These are phyloP conservation scores for Entophlyctis luteolus DNA, from an alignment of 192 early-diverging fungal genomes.

Conservation along the genomic window DNA sequence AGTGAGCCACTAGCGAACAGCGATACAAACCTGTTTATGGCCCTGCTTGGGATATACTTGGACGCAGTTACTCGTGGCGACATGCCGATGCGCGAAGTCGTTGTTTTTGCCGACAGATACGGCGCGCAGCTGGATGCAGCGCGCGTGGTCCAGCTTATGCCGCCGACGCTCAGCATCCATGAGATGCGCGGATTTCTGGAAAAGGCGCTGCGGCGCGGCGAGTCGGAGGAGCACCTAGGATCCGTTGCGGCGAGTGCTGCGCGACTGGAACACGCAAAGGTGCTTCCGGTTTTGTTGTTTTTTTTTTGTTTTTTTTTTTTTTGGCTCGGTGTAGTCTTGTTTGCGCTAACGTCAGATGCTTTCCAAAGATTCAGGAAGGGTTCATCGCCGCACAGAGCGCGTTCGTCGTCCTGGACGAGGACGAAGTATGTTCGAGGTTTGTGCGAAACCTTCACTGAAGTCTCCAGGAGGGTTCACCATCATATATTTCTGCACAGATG, in stretches of 20 bases:
- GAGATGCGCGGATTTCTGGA: slow-evolving; percentile 51
- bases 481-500: slow-evolving; percentile 23
- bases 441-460: too few relatives aligned
- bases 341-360: slow-evolving; percentile 37
- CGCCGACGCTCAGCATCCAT: slow-evolving; percentile 42
- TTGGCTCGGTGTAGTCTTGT: background rate
- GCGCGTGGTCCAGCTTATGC: slow-evolving; percentile 45
- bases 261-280: slow-evolving; percentile 64
- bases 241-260: slow-evolving; percentile 68
- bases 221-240: slow-evolving; percentile 58
- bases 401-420: slow-evolving; percentile 68
- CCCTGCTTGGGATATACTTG: slow-evolving; percentile 62
- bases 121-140: slow-evolving; percentile 63
- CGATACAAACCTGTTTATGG: slow-evolving; percentile 52
- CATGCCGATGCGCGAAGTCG: slow-evolving; percentile 50
- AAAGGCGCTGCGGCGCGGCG: slow-evolving; percentile 55
- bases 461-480: too few relatives aligned
- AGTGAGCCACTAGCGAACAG: background rate
- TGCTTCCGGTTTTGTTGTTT: slow-evolving; percentile 28
- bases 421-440: slow-evolving; percentile 72
- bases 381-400: too few relatives aligned
- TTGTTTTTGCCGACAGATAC: slow-evolving; percentile 61
- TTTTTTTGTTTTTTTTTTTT: background rate
- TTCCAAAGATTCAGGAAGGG: too few relatives aligned
- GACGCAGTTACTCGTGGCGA: slow-evolving; percentile 36